These are phyloP conservation scores for Asterophora parasitica DNA, from an alignment of 768 basidiomycete species.

Conservation along the genomic window DNA sequence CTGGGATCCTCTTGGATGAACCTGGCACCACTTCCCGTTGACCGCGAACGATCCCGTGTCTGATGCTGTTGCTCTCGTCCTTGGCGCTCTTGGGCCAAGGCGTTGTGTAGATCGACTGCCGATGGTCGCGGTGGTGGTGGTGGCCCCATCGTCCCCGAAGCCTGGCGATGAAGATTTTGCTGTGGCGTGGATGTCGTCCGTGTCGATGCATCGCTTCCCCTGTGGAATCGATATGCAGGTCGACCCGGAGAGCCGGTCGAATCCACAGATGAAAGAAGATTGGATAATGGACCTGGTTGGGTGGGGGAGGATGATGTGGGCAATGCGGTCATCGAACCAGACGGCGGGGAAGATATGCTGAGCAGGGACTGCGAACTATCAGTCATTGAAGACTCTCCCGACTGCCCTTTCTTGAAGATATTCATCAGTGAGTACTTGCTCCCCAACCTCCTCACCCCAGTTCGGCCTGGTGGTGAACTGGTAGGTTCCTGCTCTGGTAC, in stretches of 20 bases:
- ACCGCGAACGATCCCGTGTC: slow-evolving; percentile 30
- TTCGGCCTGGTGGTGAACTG: slow-evolving; percentile 28
- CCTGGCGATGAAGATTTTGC: slow-evolving; percentile 18
- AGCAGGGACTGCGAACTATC: slow-evolving; percentile 17
- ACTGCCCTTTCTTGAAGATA: slow-evolving; percentile 62
- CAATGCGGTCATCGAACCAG: slow-evolving; percentile 21
- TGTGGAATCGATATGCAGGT: slow-evolving; percentile 24
- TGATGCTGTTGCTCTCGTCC: slow-evolving; percentile 20
- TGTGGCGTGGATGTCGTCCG: slow-evolving; percentile 14
- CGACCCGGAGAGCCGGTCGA: slow-evolving; percentile 16
- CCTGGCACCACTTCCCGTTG: slow-evolving; percentile 19
- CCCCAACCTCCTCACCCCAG: slow-evolving; percentile 41
- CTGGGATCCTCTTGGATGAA: slow-evolving; percentile 17
- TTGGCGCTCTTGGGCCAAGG: slow-evolving; percentile 32
- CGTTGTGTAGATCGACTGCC: slow-evolving; percentile 46
- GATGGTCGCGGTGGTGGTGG: slow-evolving; percentile 28
- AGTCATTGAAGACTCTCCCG: slow-evolving; percentile 24
- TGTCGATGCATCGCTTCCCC: slow-evolving; percentile 31
- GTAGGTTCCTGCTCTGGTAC: slow-evolving; percentile 22
- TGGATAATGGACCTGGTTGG: slow-evolving; percentile 17
- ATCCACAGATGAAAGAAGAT: slow-evolving; percentile 15
- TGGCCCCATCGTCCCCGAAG: slow-evolving; percentile 23
- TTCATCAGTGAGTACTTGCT: slow-evolving; percentile 74
- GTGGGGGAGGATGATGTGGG: slow-evolving; percentile 22
- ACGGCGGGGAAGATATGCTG: slow-evolving; percentile 12